Evolutionary conservation across 306 rosid species (phyloP), one percentile per base, ranked within the genome.

Genomic region (Dryas drummondii): DNA sequence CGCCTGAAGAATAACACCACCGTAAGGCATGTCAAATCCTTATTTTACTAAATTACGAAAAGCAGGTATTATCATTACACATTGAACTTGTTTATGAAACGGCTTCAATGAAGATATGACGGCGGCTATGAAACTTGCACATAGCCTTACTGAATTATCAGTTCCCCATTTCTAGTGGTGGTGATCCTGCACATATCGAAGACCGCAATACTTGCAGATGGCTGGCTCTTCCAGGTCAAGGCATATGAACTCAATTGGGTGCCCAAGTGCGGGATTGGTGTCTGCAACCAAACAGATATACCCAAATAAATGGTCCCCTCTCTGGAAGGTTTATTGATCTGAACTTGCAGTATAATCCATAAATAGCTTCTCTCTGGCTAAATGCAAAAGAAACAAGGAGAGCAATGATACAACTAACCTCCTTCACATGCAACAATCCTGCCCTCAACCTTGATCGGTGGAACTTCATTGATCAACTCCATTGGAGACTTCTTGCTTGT

Each of bases 401-500:
- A 58, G 61, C 32, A 32, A 55, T 40, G 54, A 46, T 44, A 70
- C 27, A 54, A 46, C 78, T 48, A 86, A 94, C 98, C 98, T 85
- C 98, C 97, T 83, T 88, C 98, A 77, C 97, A 94, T 53, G 97
- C 96, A 86, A 88, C 93, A n/a, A 91, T 87, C 78, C 97, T 92
- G 87, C 91, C 92, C 81, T 90, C 88, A 42, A 91, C 97, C 88
- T 91, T 87, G 76, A 94, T 91, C 42, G 98, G 98, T 22, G 96
- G 98, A 76, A 94, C 98, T 81, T 94, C 97, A 69, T 91, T 91
- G 81, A 91, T 94, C 87, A 94, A 82, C 90, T 91, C 97, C 98
- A 91, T 94, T 48, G 98, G 98, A 67, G 98, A 94, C 79, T 90
- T 94, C 88, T 91, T 90, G 83, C 97, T 85, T 8, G 85, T 79